A percentile compares a stretch with the other conserved stretches of the same genome.
Evolutionary conservation across 306 rosid genomes (phyloP).

Genomic region (Pyrus betulifolia): DNA sequence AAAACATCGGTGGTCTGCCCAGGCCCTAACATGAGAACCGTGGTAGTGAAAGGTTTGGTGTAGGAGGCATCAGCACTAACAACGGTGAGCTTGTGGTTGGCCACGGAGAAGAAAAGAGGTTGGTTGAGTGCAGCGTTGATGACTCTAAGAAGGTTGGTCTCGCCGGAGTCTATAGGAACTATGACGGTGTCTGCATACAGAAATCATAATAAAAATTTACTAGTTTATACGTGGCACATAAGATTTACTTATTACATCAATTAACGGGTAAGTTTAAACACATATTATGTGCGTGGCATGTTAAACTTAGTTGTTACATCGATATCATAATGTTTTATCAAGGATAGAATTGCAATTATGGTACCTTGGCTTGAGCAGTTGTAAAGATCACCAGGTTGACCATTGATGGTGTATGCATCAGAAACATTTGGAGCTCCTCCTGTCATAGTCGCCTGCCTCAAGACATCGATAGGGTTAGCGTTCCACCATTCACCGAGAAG

Average conservation of each 20-base stretch:
- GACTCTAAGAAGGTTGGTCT: conserved; percentile 69
- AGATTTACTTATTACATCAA: background rate
- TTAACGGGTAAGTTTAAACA: background rate
- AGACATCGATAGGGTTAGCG: conserved; percentile 67
- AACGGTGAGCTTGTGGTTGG: conserved; percentile 74
- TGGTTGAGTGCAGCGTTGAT: conserved; percentile 78
- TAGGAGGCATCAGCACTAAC: conserved; percentile 92
- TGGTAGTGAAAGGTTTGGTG: conserved; percentile 72
- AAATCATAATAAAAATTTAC: background rate
- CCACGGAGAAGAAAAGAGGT: conserved; percentile 60
- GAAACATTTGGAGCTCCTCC: conserved; percentile 80
- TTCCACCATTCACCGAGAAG: conserved; percentile 99
- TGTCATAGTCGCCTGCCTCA: conserved; percentile 52
- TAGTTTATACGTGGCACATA: no score
- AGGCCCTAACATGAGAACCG: conserved; percentile 76
- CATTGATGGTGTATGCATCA: conserved; percentile 84
- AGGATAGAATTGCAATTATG: background rate
- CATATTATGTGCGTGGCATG: no score
- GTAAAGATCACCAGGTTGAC: conserved; percentile 95
- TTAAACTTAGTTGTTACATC: background rate
- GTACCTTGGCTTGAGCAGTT: conserved; percentile 73
- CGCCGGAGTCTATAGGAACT: conserved; percentile 57
- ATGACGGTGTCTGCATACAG: conserved; percentile 43
- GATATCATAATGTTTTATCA: background rate
- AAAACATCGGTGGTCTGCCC: conserved; percentile 96